Conservation (phyloP, 768 basidiomycete genomes). For the Tylopilus plumbeoviolaceoides region DNA sequence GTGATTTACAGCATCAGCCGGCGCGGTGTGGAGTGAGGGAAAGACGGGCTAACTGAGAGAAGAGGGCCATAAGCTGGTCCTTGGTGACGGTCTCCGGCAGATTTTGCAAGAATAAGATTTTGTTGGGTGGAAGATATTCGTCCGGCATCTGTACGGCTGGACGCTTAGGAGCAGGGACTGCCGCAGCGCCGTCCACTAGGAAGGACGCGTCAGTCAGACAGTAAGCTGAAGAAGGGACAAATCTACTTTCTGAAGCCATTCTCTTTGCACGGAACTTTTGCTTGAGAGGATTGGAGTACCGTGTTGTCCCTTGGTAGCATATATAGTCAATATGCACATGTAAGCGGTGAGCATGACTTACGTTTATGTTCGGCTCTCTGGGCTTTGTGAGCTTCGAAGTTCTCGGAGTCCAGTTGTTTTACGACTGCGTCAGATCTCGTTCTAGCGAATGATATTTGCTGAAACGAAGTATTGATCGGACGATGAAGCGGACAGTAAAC, state of each 20-base stretch:
- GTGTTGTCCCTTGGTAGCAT: constrained; percentile 56
- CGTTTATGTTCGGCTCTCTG: constrained; percentile 80
- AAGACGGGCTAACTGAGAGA: constrained; percentile 69
- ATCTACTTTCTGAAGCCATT: constrained; percentile 70
- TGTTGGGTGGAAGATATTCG: constrained; percentile 99
- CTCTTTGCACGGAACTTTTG: constrained; percentile 80
- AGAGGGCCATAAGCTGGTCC: constrained; percentile 85
- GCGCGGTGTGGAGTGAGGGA: neutral
- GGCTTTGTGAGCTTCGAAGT: constrained; percentile 73
- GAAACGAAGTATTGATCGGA: neutral
- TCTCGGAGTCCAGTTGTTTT: constrained; percentile 60
- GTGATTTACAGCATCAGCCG: neutral
- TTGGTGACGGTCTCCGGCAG: constrained; percentile 90
- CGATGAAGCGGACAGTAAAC: neutral
- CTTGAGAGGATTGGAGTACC: constrained; percentile 88
- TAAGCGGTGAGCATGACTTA: constrained; percentile 33
- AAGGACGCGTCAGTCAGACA: constrained; percentile 1
- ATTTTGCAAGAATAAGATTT: constrained; percentile 97
- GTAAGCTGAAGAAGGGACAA: constrained; percentile 1
- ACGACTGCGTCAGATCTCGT: constrained; percentile 90
- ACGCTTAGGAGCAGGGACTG: constrained; percentile 65
- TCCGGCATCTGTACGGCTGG: constrained; percentile 96
- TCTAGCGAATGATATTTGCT: constrained; percentile 95
- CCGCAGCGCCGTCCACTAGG: constrained; percentile 65
- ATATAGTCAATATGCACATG: neutral